Evolutionary conservation across 2,329 filamentous ascomycete species (phyloP), one percentile per base, ranked within the genome.

Genomic region (Incumbomyces delicatus): DNA sequence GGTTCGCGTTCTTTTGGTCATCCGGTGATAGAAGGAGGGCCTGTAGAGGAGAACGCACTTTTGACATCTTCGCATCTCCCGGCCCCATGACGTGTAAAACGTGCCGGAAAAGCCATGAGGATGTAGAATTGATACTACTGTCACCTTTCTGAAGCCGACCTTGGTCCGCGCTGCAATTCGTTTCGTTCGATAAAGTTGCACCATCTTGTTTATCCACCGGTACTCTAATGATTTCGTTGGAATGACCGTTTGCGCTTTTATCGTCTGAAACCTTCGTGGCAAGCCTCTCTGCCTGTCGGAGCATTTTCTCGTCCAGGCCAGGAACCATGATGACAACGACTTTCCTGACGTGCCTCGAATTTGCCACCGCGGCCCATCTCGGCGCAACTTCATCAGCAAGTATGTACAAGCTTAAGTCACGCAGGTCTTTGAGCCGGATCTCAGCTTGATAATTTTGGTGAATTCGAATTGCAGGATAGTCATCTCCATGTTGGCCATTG

Each of bases 241-340:
- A 13, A 12, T n/a, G 31, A 3, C 17, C 17, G 16, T n/a, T 32
- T 7, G 27, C 17, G 16, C 27, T 11, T 43, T 34, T n/a, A 12
- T 11, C n/a, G 42, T 22, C 27, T 17, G 3, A 10, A 7, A 3
- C 10, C 18, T 32, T 10, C 12, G 16, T 16, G 17, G 12, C 20
- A 16, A 22, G 13, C 22, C 11, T 38, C 13, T 38, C 34, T n/a
- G 22, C 34, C n/a, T 18, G 33, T 27, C 22, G 31, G 6, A 57
- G 94, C 85, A 96, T 92, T 52, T 80, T 84, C 58, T 87, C 78
- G 61, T 96, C 90, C 18, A 98, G 68, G 0, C 92, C 92, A 10
- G 92, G 92, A 10, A 95, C 81, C 85, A 95, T 90, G 54, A 98
- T 70, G 34, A 86, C 78, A 27, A 96, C 89, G 27, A 94, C 83